phyloP scores from a whole-genome alignment of 192 early-diverging fungal species.

The Coemansia guatemalensis region DNA sequence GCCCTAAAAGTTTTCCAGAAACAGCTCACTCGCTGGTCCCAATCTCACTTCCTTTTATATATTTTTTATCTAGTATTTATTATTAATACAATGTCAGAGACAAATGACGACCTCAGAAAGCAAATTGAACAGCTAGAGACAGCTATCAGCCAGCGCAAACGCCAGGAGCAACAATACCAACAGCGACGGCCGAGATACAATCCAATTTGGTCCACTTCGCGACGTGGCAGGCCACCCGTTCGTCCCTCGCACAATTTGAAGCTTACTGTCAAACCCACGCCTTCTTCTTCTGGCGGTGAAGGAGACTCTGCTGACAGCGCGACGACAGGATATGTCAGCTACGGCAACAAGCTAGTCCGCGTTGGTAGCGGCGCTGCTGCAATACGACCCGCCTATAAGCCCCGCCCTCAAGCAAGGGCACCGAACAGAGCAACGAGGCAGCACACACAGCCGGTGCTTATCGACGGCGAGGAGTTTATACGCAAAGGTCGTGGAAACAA shows the following conservation, averaged over 20 bases:
- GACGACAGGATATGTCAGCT: constrained; percentile 23
- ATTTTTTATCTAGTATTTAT: not conserved
- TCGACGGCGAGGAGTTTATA: constrained; percentile 39
- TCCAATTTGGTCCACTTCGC: constrained; percentile 21
- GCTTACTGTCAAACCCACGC: constrained; percentile 23
- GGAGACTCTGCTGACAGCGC: not conserved
- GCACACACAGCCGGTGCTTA: constrained; percentile 4
- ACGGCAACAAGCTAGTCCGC: constrained; percentile 40
- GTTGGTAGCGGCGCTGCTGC: constrained; percentile 20
- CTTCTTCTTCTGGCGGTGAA: not conserved
- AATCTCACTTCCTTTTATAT: constrained; percentile 3
- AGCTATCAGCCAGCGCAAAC: constrained; percentile 22
- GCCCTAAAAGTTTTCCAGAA: no score
- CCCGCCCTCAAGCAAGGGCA: not conserved
- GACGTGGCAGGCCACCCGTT: not conserved
- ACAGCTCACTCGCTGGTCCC: no score
- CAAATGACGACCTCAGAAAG: constrained; percentile 29
- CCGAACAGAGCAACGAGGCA: not conserved
- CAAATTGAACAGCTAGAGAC: constrained; percentile 35
- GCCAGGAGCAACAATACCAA: not conserved
- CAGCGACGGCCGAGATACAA: constrained; percentile 12
- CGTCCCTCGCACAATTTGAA: constrained; percentile 45
- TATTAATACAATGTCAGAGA: constrained; percentile 13
- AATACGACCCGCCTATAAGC: not conserved
- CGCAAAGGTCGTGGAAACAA: constrained; percentile 38